phyloP scores from a whole-genome alignment of 2,329 filamentous ascomycete species.

The Colletotrichum siamense region DNA sequence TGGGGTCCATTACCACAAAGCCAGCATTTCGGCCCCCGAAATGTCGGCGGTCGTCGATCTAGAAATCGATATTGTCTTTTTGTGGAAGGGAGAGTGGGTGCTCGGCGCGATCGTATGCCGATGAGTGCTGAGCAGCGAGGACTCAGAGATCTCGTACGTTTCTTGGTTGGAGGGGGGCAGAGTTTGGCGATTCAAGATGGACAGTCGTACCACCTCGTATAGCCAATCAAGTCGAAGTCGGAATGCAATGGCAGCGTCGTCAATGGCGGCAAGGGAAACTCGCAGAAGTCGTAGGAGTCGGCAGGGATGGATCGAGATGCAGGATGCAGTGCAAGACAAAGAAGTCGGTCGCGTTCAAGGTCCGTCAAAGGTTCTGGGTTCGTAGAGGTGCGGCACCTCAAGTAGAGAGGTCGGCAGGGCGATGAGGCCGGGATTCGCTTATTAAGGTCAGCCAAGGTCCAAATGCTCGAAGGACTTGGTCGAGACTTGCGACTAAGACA shows the following conservation, averaged over 20 bases:
- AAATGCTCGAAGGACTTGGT: not conserved
- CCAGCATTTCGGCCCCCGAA: slow-evolving; percentile 41
- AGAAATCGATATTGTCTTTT: slow-evolving; percentile 6
- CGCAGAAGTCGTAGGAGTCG: not conserved
- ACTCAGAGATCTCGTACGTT: not conserved
- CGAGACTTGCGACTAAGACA: not conserved
- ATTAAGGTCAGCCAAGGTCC: slow-evolving; percentile 4
- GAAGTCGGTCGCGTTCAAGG: not conserved
- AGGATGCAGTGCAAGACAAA: not conserved
- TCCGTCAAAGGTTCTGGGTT: not conserved
- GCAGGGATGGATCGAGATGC: not conserved
- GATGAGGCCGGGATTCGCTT: not conserved
- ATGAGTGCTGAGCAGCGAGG: not conserved
- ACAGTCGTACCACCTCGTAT: slow-evolving; percentile 12
- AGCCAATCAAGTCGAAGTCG: not conserved
- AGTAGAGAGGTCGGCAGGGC: not conserved
- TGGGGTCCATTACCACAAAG: slow-evolving; percentile 38
- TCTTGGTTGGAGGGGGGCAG: not conserved
- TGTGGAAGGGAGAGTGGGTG: not conserved
- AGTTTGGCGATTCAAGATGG: not conserved
- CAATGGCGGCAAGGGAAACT: not conserved
- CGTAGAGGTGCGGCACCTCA: not conserved
- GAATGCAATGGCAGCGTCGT: not conserved
- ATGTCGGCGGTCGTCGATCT: slow-evolving; percentile 23
- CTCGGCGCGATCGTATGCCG: not conserved